Percentiles rank a stretch among this genome's conserved stretches.
Evolutionary conservation across 306 rosid species (phyloP).

Genomic region (Coriaria nepalensis): DNA sequence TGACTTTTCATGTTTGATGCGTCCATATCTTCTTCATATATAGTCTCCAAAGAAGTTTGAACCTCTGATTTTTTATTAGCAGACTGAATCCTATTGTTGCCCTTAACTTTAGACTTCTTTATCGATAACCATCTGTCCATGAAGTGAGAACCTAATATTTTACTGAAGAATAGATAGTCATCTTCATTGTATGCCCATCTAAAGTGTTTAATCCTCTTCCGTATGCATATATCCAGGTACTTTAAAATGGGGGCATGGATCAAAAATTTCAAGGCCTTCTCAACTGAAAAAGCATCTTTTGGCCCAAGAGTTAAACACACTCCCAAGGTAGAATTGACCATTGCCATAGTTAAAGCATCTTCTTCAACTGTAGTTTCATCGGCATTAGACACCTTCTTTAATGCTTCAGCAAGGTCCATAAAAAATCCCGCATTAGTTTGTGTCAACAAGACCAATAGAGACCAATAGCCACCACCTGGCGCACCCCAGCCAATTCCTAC

Average conservation of each 20-base stretch:
- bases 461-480: conserved; percentile 85
- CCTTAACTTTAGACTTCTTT: conserved; percentile 36
- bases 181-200: conserved; percentile 54
- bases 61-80: conserved; percentile 26
- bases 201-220: conserved; percentile 28
- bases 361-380: conserved; percentile 28
- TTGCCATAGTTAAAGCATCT: conserved; percentile 25
- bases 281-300: conserved; percentile 29
- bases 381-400: conserved; percentile 18
- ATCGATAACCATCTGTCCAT: conserved; percentile 60
- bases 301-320: conserved; percentile 70
- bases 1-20: conserved; percentile 19
- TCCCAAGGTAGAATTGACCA: conserved; percentile 42
- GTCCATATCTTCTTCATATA: conserved; percentile 73
- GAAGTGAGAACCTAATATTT: conserved; percentile 63
- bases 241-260: conserved; percentile 43
- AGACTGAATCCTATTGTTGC: conserved; percentile 18
- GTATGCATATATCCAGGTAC: conserved; percentile 45
- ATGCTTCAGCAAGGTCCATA: conserved; percentile 35
- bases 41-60: conserved; percentile 39
- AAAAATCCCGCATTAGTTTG: conserved; percentile 54
- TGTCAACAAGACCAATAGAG: conserved; percentile 40
- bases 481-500: conserved; percentile 94
- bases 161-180: conserved; percentile 47
- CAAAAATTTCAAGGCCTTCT: conserved; percentile 41